Conservation (phyloP, 345 rosid genomes). For the Punica granatum region DNA sequence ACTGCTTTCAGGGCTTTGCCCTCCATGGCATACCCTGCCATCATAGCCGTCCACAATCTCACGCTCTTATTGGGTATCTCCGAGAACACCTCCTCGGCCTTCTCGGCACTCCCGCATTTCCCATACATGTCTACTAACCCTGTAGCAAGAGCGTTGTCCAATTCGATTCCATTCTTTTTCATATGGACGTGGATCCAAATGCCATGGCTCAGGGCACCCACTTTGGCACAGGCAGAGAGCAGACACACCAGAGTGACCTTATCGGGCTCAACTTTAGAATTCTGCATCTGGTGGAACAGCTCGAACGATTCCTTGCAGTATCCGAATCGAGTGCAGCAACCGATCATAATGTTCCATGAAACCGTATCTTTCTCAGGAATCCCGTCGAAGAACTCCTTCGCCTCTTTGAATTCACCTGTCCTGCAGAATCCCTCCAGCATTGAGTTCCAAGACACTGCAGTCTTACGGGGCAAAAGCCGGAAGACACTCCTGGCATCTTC, state of each 20-base stretch:
- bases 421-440: slow-evolving; percentile 21
- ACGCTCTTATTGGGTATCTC: neutral
- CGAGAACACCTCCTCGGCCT: neutral
- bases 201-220: slow-evolving; percentile 19
- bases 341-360: slow-evolving; percentile 12
- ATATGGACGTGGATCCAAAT: slow-evolving; percentile 18
- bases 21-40: slow-evolving; percentile 4
- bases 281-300: slow-evolving; percentile 18
- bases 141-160: slow-evolving; percentile 9
- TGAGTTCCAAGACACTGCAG: slow-evolving; percentile 15
- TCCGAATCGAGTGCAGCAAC: neutral
- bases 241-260: slow-evolving; percentile 11
- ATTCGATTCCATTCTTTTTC: slow-evolving; percentile 9
- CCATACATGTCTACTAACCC: slow-evolving; percentile 26
- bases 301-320: neutral
- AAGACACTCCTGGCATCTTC: slow-evolving; percentile 10
- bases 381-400: neutral
- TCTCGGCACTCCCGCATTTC: slow-evolving; percentile 3
- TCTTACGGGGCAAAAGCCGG: slow-evolving; percentile 17
- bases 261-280: slow-evolving; percentile 15
- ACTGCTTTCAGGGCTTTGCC: slow-evolving; percentile 3
- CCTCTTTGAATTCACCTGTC: neutral
- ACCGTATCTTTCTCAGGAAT: slow-evolving; percentile 11
- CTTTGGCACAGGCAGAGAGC: slow-evolving; percentile 11
- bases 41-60: neutral